Percentiles rank a stretch among this genome's conserved stretches.
These are phyloP conservation scores for Leishmania tropica DNA, from an alignment of 208 protist species.

Conservation along the genomic window DNA sequence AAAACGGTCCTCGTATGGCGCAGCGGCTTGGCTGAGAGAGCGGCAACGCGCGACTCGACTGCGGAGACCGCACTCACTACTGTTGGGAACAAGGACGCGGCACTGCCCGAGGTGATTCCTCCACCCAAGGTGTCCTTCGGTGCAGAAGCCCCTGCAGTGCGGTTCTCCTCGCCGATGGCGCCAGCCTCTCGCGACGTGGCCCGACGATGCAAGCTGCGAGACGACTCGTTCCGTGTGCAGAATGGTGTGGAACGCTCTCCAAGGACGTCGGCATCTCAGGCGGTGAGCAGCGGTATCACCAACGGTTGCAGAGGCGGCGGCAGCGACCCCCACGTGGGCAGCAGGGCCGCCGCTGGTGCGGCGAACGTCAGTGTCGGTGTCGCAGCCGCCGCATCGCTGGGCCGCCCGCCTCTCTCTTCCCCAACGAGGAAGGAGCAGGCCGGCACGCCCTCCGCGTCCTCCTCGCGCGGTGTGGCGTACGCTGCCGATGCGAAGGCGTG, in stretches of 20 bases:
- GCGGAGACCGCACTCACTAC: neutral
- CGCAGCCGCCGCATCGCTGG: neutral
- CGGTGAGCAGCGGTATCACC: neutral
- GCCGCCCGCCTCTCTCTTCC: conserved; percentile 12
- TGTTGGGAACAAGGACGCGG: neutral
- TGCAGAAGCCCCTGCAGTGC: neutral
- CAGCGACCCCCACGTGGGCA: neutral
- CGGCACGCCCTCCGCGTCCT: neutral
- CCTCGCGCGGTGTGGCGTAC: neutral
- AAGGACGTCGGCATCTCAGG: neutral
- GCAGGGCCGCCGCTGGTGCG: neutral
- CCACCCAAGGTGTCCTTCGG: neutral
- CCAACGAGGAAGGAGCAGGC: neutral
- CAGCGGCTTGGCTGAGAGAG: conserved; percentile 45
- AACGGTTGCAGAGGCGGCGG: neutral
- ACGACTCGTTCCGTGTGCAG: neutral
- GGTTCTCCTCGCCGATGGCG: neutral
- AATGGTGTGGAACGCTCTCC: neutral
- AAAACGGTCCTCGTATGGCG: conserved; percentile 85
- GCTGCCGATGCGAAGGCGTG: neutral
- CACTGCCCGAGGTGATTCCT: neutral
- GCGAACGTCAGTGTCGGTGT: neutral
- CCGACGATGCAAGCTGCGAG: neutral
- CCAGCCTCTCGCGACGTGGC: neutral
- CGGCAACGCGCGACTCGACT: neutral